phyloP scores from a whole-genome alignment of 2,329 filamentous ascomycete genomes.

The Gaeumannomyces sp. region DNA sequence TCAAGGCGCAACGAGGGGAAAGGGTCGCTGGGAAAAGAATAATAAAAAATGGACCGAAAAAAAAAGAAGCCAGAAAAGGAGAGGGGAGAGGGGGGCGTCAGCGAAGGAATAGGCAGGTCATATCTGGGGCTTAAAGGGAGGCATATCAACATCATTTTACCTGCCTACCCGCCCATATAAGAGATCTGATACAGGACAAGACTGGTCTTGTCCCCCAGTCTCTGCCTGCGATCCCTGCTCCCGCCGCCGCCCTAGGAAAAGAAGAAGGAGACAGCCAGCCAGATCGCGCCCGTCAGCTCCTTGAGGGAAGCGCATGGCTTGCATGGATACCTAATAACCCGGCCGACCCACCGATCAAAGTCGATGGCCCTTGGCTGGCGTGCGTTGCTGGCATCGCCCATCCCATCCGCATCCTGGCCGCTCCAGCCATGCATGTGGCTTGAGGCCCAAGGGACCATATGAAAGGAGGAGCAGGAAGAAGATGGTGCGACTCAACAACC shows the following conservation, averaged over 20 bases:
- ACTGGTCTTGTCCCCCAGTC: not conserved
- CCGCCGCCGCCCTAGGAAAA: not conserved
- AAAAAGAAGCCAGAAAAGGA: not conserved
- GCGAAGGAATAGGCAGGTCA: not conserved
- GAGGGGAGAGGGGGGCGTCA: not conserved
- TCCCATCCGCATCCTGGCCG: not conserved
- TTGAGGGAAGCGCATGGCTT: not conserved
- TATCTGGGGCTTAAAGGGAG: not conserved
- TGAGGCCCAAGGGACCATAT: not conserved
- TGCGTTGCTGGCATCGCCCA: not conserved
- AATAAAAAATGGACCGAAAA: not conserved
- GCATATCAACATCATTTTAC: constrained; percentile 5
- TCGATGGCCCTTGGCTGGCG: not conserved
- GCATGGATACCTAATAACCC: not conserved
- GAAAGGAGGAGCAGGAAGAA: not conserved
- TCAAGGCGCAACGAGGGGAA: not conserved
- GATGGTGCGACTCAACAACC: not conserved
- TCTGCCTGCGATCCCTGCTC: not conserved
- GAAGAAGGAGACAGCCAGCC: not conserved
- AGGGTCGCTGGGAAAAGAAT: not conserved
- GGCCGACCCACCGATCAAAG: constrained; percentile 1
- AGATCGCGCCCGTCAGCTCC: no score
- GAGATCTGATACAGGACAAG: not conserved
- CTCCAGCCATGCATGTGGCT: not conserved
- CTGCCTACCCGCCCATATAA: not conserved